phyloP scores from a whole-genome alignment of 2,329 filamentous ascomycete genomes.

The Ophiobolus disseminans region DNA sequence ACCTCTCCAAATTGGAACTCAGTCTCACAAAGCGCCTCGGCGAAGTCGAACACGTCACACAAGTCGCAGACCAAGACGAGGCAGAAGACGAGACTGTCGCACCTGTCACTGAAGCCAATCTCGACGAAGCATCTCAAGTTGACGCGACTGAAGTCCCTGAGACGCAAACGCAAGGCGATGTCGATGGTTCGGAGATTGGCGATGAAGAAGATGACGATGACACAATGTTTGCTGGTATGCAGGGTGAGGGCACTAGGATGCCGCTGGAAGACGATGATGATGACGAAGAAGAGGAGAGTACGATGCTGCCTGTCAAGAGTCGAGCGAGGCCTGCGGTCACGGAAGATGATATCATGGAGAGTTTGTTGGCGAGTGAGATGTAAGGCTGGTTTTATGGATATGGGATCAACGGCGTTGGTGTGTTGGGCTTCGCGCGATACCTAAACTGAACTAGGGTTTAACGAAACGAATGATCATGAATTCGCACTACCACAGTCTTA shows the following conservation, averaged over 20 bases:
- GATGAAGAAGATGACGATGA: slow-evolving; percentile 39
- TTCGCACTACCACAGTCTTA: too few species aligned
- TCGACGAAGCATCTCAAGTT: slow-evolving; percentile 13
- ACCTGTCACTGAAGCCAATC: slow-evolving; percentile 16
- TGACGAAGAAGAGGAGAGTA: slow-evolving; percentile 29
- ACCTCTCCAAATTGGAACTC: slow-evolving; percentile 61
- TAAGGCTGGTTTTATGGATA: background rate
- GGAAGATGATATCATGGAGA: slow-evolving; percentile 45
- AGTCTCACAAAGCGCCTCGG: slow-evolving; percentile 61
- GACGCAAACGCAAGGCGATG: slow-evolving; percentile 11
- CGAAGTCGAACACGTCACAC: slow-evolving; percentile 33
- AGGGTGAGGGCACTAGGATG: slow-evolving; percentile 45
- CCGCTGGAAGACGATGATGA: slow-evolving; percentile 38
- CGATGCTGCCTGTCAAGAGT: slow-evolving; percentile 7
- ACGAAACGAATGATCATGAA: too few species aligned
- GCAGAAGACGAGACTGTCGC: slow-evolving; percentile 29
- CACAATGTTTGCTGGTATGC: slow-evolving; percentile 42
- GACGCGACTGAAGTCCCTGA: slow-evolving; percentile 26
- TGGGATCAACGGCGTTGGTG: too few species aligned
- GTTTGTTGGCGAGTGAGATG: slow-evolving; percentile 40
- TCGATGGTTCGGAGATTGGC: slow-evolving; percentile 13
- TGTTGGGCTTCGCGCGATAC: too few species aligned
- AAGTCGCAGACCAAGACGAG: slow-evolving; percentile 9
- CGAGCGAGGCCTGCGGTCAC: slow-evolving; percentile 24
- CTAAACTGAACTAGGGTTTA: too few species aligned